Evolutionary conservation across 495 filamentous ascomycete genomes (phyloP), one percentile per base, ranked within the genome.

Genomic region (Penicillium cinerascens): DNA sequence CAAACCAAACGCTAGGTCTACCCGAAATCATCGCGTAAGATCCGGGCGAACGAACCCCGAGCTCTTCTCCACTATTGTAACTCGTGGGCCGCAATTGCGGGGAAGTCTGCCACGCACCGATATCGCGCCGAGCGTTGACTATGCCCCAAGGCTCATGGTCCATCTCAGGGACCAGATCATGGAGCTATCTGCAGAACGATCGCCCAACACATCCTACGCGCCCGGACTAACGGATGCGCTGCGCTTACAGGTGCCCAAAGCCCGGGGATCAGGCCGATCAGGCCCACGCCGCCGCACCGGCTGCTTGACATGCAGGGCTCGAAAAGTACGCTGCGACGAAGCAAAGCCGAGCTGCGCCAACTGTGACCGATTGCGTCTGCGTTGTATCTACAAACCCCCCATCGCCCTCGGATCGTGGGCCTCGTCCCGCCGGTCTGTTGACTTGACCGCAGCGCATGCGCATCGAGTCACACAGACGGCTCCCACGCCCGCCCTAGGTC

Each of bases 251-350:
- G 55, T 60, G 36, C 69, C 69, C 56, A 64, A 56, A 66, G 69
- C 71, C 49, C 69, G 61, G 44, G 71, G 71, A 49, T 48, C 63
- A 39, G 71, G 71, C 41, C 64, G 71, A 36, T 74, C 71, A 38
- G 71, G 71, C 38, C 71, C 71, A 25, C 71, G 71, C 51, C 67
- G 73, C 37, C 66, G 71, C 26, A 77, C 68, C 13, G 74, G 74
- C 23, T 78, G 74, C 49, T 42, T 76, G 44, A 76, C 74, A 38
- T 78, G 74, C 50, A 64, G 73, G 43, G 64, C 66, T 38, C 70
- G 74, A 42, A 78, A 78, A 52, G 72, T 78, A 16, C 71, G 71
- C 47, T 78, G 74, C 59, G 71, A 71, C 47, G 71, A 75, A 45
- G 37, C 56, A 9, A 75, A 73, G 45, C 70, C 71, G 4, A 61